Conservation (phyloP, 495 filamentous ascomycete genomes). For the Entonaema liquescens region DNA sequence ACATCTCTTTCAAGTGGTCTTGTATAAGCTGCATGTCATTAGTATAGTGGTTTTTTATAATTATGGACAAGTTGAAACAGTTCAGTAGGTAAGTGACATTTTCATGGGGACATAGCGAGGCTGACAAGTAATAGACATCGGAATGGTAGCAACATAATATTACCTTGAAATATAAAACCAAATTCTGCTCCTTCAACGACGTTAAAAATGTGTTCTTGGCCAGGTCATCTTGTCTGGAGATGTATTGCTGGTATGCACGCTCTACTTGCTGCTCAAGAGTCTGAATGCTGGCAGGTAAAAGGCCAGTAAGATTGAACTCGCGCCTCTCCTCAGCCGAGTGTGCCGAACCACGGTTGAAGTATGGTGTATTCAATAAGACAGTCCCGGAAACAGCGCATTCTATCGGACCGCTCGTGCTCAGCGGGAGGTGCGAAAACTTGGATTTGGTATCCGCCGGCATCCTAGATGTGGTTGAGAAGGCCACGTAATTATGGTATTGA, state of each 20-base stretch:
- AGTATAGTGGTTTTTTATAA: neutral
- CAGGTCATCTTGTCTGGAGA: slow-evolving; percentile 72
- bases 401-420: slow-evolving; percentile 69
- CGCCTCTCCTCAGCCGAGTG: slow-evolving; percentile 74
- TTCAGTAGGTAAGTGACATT: too few relatives aligned
- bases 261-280: slow-evolving; percentile 81
- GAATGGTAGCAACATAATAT: slow-evolving; percentile 1
- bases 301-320: slow-evolving; percentile 73
- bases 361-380: slow-evolving; percentile 70
- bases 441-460: slow-evolving; percentile 45
- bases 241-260: slow-evolving; percentile 84
- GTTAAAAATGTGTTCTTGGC: slow-evolving; percentile 88
- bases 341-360: slow-evolving; percentile 86
- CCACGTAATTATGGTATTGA: slow-evolving; percentile 14
- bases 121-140: neutral
- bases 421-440: slow-evolving; percentile 68
- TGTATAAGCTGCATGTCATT: slow-evolving; percentile 48
- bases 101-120: too few relatives aligned
- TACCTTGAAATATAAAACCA: slow-evolving; percentile 78
- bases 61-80: too few relatives aligned
- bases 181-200: slow-evolving; percentile 85
- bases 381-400: slow-evolving; percentile 68
- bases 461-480: slow-evolving; percentile 29
- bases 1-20: slow-evolving; percentile 75
- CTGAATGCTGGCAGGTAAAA: slow-evolving; percentile 76